phyloP scores from a whole-genome alignment of 139 green algal species.

The Edaphochlamys debaryana region DNA sequence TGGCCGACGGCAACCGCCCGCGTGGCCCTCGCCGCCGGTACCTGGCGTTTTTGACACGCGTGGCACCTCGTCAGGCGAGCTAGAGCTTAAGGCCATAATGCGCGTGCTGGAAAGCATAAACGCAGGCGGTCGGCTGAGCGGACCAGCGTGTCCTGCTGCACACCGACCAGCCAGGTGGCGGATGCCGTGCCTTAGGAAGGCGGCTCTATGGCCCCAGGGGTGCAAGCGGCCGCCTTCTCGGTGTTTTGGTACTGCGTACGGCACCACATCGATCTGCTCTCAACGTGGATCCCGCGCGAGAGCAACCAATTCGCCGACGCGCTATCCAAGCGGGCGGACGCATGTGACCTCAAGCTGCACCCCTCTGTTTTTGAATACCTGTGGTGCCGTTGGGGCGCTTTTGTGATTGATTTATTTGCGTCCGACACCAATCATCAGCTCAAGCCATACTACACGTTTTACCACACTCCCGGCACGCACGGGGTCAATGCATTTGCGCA shows the following conservation, averaged over 20 bases:
- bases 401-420: neutral
- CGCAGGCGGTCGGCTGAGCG: neutral
- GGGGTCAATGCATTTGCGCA: neutral
- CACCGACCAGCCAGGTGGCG: neutral
- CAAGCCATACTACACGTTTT: neutral
- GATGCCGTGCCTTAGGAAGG: neutral
- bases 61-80: neutral
- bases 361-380: neutral
- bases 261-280: neutral
- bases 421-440: neutral
- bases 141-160: neutral
- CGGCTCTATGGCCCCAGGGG: neutral
- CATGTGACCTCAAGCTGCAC: neutral
- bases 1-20: no score
- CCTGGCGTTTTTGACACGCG: neutral
- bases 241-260: neutral
- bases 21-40: neutral
- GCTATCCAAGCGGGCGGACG: neutral
- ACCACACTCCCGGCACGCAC: neutral
- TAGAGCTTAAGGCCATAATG: neutral
- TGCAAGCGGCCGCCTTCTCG: neutral
- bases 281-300: neutral
- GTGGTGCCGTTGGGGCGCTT: neutral
- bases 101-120: neutral
- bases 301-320: neutral